Base-by-base conservation (phyloP, 1,139 yeast genomes). In the Meyerozyma carpophila region DNA sequence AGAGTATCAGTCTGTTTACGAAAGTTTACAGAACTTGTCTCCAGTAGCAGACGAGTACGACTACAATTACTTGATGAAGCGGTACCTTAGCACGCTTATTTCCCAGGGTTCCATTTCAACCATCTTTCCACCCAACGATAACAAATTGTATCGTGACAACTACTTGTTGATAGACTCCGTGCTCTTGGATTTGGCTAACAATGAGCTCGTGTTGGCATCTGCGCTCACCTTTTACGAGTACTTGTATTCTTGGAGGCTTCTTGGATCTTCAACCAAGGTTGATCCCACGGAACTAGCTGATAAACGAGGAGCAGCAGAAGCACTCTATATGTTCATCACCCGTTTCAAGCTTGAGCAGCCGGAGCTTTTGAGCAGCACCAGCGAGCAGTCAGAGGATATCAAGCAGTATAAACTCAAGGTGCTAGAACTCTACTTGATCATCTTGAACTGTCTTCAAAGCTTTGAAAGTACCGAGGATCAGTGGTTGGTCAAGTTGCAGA, bases 221-320 rank as follows among this genome's bases (percentile, higher is more conserved):
- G 63, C 79, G 0, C 62, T 80, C 39, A 75, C 65, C 49, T 74
- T 70, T 49, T 79, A 77, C 56, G 75, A 81, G 53, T 72, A 77
- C 32, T 60, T 79, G 43, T 80, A 78, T 54, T 64, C 84, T 0
- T 77, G 83, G 74, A 73, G 87, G 51, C 56, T 72, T 10, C 36
- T 48, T 46, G 31, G 55, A 45, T 36, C 28, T 6, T 9, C 41
- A 18, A 13, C 28, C n/a, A 7, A 11, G 16, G 21, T 37, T 13
- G 40, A 27, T 31, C 7, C 42, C 34, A 27, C 28, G 14, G 32
- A 10, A 11, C 10, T 41, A 16, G 36, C 18, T 1, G 82, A 80
- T 55, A 73, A 66, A 49, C 62, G 85, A 50, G 79, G 80, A 5
- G 79, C 86, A 1, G 63, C 73, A 25, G 84, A 82, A 52, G 67